Base-by-base conservation (phyloP, 139 green algal species). In the Volvox africanus region DNA sequence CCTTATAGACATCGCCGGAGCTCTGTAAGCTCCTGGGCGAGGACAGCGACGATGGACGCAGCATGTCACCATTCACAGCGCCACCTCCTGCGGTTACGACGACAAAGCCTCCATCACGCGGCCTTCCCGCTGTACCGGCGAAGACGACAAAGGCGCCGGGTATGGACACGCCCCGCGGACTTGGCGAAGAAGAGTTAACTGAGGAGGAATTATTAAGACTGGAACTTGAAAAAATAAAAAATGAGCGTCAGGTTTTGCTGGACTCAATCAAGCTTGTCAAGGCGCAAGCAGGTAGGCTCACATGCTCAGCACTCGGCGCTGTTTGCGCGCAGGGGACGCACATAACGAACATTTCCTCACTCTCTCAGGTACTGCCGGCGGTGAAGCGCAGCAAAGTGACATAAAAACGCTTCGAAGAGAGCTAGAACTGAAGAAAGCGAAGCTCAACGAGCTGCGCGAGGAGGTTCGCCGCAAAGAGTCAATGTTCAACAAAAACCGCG, bases 151-250 rank as follows among this genome's bases (percentile, higher is more conserved):
- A 92, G 87, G n/a, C 32, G 33, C 76, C 80, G 14, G 80, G 82
- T 24, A 94, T 94, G 87, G 94, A 96, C 80, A 95, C 92, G 19
- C 94, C 94, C 0, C 71, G 93, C 0, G 92, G 89, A 0, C 93
- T 95, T 24, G 86, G 89, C 33, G 93, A 95, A 55, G 95, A 97
- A 33, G 96, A 97, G 92, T 92, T 97, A 16, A 97, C 94, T 13
- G 95, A 97, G 79, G 97, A 97, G 80, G 95, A 98, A 71, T 91
- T 96, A 61, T 92, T 97, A 65, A 84, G 93, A 32, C 87, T 94
- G 35, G 95, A 99, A 88, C 93, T 98, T 21, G 96, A 98, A 69
- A 95, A 94, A 21, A 96, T 97, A 2, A 98, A 99, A 91, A 92
- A 93, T 26, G 97, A 99, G 91, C 91, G 97, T 33, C 87, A 95